phyloP scores from a whole-genome alignment of 306 rosid species.

The Comarum palustre region DNA sequence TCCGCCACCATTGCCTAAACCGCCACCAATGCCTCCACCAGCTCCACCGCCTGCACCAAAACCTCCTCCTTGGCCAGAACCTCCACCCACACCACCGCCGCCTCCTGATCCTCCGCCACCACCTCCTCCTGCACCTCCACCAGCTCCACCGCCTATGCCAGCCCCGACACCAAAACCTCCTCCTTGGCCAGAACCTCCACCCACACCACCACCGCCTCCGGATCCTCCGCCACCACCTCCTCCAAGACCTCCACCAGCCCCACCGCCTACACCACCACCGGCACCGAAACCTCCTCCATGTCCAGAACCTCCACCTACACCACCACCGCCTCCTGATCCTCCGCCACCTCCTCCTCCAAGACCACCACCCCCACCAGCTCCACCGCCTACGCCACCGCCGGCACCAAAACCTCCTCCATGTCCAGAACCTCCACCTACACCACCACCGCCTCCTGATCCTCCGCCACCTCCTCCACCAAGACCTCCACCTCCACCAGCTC shows the following conservation, averaged over 20 bases:
- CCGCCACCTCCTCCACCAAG: constrained; percentile 15
- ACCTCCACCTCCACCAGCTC: constrained; percentile 6
- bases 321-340: neutral
- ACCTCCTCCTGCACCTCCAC: constrained; percentile 20
- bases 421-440: neutral
- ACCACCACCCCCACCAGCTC: neutral
- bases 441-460: neutral
- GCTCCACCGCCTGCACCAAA: constrained; percentile 29
- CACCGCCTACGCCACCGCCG: constrained; percentile 3
- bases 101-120: constrained; percentile 22
- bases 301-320: neutral
- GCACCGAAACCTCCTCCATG: neutral
- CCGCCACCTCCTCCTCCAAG: constrained; percentile 4
- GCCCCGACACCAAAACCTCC: constrained; percentile 4
- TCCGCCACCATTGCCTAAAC: constrained; percentile 51
- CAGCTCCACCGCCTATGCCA: neutral
- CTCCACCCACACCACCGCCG: constrained; percentile 22
- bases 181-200: neutral
- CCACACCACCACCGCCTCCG: neutral
- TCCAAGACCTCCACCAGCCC: constrained; percentile 1
- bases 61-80: constrained; percentile 25
- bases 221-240: constrained; percentile 15
- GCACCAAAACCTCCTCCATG: constrained; percentile 5
- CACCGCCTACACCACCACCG: constrained; percentile 16
- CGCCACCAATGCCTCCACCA: constrained; percentile 31